Percentiles rank a stretch among this genome's conserved stretches.
Evolutionary conservation across 2,329 filamentous ascomycete species (phyloP).

Genomic region (Colletotrichum orbiculare): DNA sequence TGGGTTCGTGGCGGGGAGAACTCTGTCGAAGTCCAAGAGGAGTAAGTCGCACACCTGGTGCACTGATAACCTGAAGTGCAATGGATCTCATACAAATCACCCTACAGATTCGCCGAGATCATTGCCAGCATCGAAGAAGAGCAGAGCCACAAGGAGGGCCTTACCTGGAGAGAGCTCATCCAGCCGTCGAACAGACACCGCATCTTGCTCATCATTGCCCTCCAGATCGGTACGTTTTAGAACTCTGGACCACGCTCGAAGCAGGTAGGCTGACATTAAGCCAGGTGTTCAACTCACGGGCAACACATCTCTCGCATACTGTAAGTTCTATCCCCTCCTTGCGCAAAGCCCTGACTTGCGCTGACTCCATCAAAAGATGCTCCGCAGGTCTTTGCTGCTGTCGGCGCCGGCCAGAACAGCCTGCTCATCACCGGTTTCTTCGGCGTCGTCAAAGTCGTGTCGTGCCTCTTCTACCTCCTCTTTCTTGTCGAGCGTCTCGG

Average conservation of each 20-base stretch:
- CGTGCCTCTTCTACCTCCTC: constrained; percentile 57
- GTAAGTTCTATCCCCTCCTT: constrained; percentile 38
- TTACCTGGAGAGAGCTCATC: constrained; percentile 58
- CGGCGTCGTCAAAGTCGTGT: constrained; percentile 61
- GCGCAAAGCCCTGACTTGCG: not conserved
- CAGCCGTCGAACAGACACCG: constrained; percentile 59
- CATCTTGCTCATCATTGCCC: constrained; percentile 59
- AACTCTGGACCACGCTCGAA: not conserved
- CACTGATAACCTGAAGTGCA: not conserved
- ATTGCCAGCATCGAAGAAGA: constrained; percentile 60
- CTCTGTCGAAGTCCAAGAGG: constrained; percentile 46
- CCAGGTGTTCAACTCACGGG: constrained; percentile 58
- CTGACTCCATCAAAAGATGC: constrained; percentile 47
- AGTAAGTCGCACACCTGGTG: constrained; percentile 40
- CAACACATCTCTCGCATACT: constrained; percentile 63
- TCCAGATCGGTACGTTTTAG: constrained; percentile 54
- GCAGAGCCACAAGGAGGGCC: constrained; percentile 53
- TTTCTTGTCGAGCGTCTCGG: constrained; percentile 61
- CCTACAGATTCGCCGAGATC: constrained; percentile 52
- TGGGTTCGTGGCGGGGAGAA: constrained; percentile 62
- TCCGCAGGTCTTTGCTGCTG: constrained; percentile 61
- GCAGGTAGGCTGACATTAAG: not conserved
- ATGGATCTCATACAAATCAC: too few relatives aligned
- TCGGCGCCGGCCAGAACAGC: constrained; percentile 54
- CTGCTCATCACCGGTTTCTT: constrained; percentile 65